Evolutionary conservation across 352 stramenopile genomes (phyloP), one percentile per base, ranked within the genome.

Genomic region (Globisporangium paddicum): DNA sequence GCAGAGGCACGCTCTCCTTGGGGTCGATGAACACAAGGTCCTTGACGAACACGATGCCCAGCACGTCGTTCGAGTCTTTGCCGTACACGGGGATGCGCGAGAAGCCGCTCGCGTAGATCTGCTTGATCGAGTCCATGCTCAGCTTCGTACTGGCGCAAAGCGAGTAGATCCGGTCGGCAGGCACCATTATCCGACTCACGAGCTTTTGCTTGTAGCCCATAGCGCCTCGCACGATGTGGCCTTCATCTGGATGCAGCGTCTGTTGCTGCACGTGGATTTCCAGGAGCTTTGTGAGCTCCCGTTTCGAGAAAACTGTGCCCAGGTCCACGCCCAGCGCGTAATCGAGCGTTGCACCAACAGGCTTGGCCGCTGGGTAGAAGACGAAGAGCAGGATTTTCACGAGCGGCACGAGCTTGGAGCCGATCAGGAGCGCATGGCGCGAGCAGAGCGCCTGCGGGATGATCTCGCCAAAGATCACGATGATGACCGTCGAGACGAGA

Each of bases 401-500:
- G 14, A 99, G 46, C 3, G 92, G 94, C 2, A 99, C 67, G 19
- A 92, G 74, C 0, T 54, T 63, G 30, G 82, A 75, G 18, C 84
- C 82, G 53, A 79, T 82, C 37, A 28, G 16, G 18, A 99, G 69
- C 19, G 94, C 89, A 72, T 99, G 93, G 23, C 97, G 77, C 1
- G 89, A 96, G 66, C 96, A 99, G 14, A 96, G 54, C 21, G 97
- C 96, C 58, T 92, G 82, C 16, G 90, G 90, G 18, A 97, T 74
- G 60, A 97, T 94, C 68, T 98, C 96, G 40, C 96, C 96, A 67
- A 97, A 98, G 42, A 99, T 81, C 34, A 98, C 86, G 75, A 99
- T 98, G 10, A 98, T 49, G 11, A 78, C 66, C 0, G 97, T 99
- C 11, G 96, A 99, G 2, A 89, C 66, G n/a, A 99, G 54, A 54